phyloP scores from a whole-genome alignment of 192 early-diverging fungal species.

The Gaertneriomyces sp. region DNA sequence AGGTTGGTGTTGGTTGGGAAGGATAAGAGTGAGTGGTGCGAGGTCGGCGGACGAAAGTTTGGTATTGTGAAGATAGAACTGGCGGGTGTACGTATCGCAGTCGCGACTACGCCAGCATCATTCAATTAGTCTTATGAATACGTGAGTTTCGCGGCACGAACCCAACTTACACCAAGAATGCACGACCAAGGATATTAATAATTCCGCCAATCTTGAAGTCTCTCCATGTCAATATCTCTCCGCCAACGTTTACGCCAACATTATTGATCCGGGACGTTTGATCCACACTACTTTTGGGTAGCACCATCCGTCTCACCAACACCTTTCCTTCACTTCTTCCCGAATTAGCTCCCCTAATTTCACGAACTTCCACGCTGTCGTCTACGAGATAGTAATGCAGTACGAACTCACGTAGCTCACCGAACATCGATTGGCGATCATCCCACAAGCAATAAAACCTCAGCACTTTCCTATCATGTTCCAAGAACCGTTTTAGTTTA shows the following conservation, averaged over 20 bases:
- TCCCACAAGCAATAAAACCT: constrained; percentile 67
- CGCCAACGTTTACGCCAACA: too few relatives aligned
- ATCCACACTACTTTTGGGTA: constrained; percentile 26
- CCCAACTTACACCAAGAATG: constrained; percentile 52
- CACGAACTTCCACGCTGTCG: constrained; percentile 62
- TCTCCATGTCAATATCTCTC: constrained; percentile 36
- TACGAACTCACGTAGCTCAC: constrained; percentile 62
- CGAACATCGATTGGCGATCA: constrained; percentile 57
- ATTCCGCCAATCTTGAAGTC: constrained; percentile 55
- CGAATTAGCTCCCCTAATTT: constrained; percentile 60
- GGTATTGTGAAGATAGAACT: constrained; percentile 45
- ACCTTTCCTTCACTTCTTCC: constrained; percentile 61
- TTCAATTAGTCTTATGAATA: not conserved
- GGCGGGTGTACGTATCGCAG: constrained; percentile 62
- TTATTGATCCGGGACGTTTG: too few relatives aligned
- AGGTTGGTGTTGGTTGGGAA: too few relatives aligned
- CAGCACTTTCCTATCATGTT: constrained; percentile 60
- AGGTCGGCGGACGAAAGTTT: constrained; percentile 17
- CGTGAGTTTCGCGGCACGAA: not conserved
- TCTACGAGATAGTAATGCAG: constrained; percentile 66
- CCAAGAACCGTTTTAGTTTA: constrained; percentile 57
- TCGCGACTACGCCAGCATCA: constrained; percentile 41
- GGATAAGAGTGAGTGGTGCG: constrained; percentile 5
- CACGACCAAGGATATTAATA: constrained; percentile 56
- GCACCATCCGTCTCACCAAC: constrained; percentile 51